Percentiles rank a stretch among this genome's conserved stretches.
These are phyloP conservation scores for Perkinsus marinus DNA, from an alignment of 169 alveolate genomes.

Conservation along the genomic window DNA sequence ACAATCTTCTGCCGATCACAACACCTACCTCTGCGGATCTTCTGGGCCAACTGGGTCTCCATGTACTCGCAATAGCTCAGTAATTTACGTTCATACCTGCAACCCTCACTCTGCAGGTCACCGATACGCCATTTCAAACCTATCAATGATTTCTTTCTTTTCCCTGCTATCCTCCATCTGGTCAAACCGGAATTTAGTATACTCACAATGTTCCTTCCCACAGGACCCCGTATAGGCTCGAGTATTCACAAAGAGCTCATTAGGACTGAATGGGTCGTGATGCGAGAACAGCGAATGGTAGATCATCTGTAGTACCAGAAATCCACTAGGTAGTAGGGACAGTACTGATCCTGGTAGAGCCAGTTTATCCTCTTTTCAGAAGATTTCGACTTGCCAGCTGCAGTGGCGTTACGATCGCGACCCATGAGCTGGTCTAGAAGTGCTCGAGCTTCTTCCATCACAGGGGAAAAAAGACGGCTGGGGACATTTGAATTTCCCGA, in stretches of 20 bases:
- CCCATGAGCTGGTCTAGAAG: background rate
- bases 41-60: background rate
- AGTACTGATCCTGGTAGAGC: background rate
- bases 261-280: background rate
- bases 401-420: background rate
- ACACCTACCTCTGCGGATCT: background rate
- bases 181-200: background rate
- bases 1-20: background rate
- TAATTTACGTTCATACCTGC: background rate
- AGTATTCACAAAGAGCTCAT: background rate
- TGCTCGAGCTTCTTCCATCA: background rate
- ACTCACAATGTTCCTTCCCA: background rate
- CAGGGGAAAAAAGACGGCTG: background rate
- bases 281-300: background rate
- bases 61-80: background rate
- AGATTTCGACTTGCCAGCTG: background rate
- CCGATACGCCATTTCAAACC: background rate
- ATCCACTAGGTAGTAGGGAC: background rate
- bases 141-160: background rate
- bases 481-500: too few relatives aligned
- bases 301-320: background rate
- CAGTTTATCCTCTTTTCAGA: background rate
- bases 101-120: background rate
- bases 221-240: background rate
- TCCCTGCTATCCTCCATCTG: background rate